phyloP scores from a whole-genome alignment of 2,329 filamentous ascomycete species.

The Calonectria naviculata region DNA sequence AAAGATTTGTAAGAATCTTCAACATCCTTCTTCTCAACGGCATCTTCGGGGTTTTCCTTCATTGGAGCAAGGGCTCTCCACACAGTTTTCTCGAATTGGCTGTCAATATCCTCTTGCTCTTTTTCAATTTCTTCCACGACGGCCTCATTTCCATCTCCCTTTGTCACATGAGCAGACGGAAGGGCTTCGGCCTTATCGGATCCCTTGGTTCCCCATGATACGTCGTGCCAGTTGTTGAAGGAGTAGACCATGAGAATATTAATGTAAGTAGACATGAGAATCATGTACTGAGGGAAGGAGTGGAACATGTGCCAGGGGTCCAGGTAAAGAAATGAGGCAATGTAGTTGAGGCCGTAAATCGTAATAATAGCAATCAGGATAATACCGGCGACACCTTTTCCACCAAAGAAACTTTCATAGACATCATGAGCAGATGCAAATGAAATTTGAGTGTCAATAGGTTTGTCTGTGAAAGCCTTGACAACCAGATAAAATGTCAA shows the following conservation, averaged over 20 bases:
- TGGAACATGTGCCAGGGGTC: constrained; percentile 18
- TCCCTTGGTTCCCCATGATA: constrained; percentile 11
- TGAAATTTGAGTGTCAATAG: background rate
- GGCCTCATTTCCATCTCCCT: constrained; percentile 2
- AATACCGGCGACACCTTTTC: background rate
- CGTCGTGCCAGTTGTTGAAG: constrained; percentile 15
- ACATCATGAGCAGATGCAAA: background rate
- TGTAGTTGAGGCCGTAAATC: constrained; percentile 11
- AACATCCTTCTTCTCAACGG: background rate
- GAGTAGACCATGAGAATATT: constrained; percentile 15
- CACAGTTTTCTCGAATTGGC: constrained; percentile 13
- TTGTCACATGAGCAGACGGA: constrained; percentile 1
- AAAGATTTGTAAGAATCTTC: constrained; percentile 17
- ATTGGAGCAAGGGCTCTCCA: background rate
- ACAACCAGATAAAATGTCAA: background rate
- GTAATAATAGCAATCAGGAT: constrained; percentile 12
- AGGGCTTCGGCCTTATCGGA: constrained; percentile 7
- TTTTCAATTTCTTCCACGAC: constrained; percentile 12
- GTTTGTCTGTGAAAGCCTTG: background rate
- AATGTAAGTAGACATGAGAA: constrained; percentile 14
- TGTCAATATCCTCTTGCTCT: constrained; percentile 10
- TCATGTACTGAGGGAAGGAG: constrained; percentile 6
- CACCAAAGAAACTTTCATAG: constrained; percentile 5
- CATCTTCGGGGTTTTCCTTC: background rate
- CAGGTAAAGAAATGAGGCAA: constrained; percentile 11